Evolutionary conservation across 768 basidiomycete species (phyloP), one percentile per base, ranked within the genome.

Genomic region (Mrakia gelida): DNA sequence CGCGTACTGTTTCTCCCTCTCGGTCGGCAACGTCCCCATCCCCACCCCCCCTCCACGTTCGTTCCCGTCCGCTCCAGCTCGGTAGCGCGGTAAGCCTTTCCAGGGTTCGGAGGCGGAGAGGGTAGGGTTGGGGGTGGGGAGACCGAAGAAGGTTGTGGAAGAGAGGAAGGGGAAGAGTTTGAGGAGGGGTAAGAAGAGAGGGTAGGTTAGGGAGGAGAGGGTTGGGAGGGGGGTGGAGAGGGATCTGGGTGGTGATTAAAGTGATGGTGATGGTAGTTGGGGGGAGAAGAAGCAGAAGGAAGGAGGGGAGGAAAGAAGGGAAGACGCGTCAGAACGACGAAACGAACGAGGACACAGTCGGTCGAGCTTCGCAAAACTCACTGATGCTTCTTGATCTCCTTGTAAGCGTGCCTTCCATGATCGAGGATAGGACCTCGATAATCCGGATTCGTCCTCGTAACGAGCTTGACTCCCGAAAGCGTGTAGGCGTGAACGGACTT

Each of bases 401-500:
- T 86, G 75, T 90, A 88, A 23, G 92, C 85, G 63, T 88, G 82
- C 79, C 89, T 87, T 8, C 95, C 96, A 13, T 90, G 86, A 5
- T 86, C 85, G 6, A 87, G 82, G 89, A 95, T 91, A 11, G 89
- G 84, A 59, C 88, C 89, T 21, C 88, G 87, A 83, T 90, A 95
- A 79, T 90, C 88, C 38, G 90, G 89, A 81, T 97, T 97, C 70
- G 91, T 89, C 34, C 91, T 88, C 78, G 90, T 88, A 77, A 89
- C 89, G 28, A 94, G 83, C 2, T 89, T 86, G 10, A 89, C 88
- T 75, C 88, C 86, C 52, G 89, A 87, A 81, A 98, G 92, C 80
- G 86, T 91, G 81, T 96, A 85, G 79, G 89, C 88, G 76, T 93
- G 85, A 13, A 90, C 84, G 81, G 93, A 91, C 83, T 94, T 96